Evolutionary conservation across 148 eudicot genomes (phyloP).

Genomic region (Euryodendron excelsum): DNA sequence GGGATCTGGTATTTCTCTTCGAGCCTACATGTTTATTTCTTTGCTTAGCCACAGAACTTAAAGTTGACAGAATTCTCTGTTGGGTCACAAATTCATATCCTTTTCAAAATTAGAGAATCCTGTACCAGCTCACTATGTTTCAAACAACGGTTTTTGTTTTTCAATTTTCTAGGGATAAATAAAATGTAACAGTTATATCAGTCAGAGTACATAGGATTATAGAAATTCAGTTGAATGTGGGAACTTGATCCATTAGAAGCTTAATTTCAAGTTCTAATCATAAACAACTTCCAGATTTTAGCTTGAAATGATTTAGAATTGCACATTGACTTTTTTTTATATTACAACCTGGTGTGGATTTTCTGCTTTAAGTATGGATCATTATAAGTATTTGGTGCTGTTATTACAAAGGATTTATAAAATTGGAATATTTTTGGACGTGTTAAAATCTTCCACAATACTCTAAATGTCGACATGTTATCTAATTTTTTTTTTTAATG

Average conservation of each 20-base stretch:
- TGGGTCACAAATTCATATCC: background rate
- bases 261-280: background rate
- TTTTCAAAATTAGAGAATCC: background rate
- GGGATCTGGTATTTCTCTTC: conserved; percentile 71
- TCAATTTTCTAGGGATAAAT: background rate
- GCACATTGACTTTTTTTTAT: background rate
- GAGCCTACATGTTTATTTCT: background rate
- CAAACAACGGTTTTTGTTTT: background rate
- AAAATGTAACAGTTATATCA: background rate
- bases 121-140: background rate
- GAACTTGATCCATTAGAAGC: too few species aligned
- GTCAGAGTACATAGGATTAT: background rate
- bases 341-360: background rate
- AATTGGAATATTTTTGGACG: background rate
- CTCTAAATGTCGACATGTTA: background rate
- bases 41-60: background rate
- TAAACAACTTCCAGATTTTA: background rate
- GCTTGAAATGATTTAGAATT: background rate
- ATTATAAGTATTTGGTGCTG: background rate
- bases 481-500: too few species aligned
- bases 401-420: background rate
- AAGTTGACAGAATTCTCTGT: background rate
- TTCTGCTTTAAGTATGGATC: background rate
- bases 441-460: background rate
- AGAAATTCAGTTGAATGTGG: too few species aligned